These are phyloP conservation scores for Hyphopichia khmerensis DNA, from an alignment of 1,139 yeast species.

Conservation along the genomic window DNA sequence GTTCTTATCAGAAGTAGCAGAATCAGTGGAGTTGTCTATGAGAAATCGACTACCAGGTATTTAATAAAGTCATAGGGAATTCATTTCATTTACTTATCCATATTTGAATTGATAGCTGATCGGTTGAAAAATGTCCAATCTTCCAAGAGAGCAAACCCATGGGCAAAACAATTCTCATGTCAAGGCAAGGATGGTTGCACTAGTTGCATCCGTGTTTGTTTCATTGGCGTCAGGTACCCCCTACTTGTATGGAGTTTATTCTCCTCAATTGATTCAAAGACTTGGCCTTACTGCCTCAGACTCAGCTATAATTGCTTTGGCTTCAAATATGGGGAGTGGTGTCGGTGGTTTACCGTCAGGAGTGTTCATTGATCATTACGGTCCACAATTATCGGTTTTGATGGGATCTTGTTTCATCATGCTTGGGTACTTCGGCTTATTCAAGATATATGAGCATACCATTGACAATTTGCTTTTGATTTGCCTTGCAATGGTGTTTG, in stretches of 20 bases:
- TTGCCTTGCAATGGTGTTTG: slow-evolving; percentile 41
- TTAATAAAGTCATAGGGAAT: no score
- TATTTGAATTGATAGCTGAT: no score
- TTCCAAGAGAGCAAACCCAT: neutral
- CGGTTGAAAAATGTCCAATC: neutral
- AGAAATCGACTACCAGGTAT: no score
- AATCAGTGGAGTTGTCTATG: no score
- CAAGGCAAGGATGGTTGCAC: neutral
- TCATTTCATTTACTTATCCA: no score
- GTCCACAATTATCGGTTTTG: slow-evolving; percentile 53
- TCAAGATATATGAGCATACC: slow-evolving; percentile 26
- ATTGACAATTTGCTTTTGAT: slow-evolving; percentile 24
- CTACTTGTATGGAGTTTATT: slow-evolving; percentile 67
- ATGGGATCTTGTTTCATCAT: slow-evolving; percentile 54
- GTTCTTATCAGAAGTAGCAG: neutral
- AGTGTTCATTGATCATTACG: slow-evolving; percentile 56
- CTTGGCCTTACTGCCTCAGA: slow-evolving; percentile 59
- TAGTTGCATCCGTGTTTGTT: slow-evolving; percentile 28
- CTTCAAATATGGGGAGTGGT: slow-evolving; percentile 63
- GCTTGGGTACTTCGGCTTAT: slow-evolving; percentile 36
- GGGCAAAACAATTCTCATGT: neutral
- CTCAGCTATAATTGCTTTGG: slow-evolving; percentile 63
- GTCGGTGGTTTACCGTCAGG: slow-evolving; percentile 73
- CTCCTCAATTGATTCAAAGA: slow-evolving; percentile 62
- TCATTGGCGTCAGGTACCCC: slow-evolving; percentile 64